Conservation (phyloP, 768 basidiomycete species). For the Boletellus emodensis region DNA sequence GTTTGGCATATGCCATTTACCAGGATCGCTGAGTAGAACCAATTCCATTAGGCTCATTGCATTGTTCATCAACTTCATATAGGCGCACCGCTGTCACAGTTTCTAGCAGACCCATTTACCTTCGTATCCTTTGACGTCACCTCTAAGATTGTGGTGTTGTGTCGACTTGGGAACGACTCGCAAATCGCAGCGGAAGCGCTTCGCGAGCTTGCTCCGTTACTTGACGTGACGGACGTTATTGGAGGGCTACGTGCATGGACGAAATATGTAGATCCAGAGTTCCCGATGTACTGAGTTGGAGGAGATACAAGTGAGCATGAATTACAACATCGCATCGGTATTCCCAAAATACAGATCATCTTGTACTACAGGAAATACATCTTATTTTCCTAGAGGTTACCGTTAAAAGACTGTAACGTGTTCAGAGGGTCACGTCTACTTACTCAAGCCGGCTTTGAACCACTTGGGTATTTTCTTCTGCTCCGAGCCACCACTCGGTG, state of each 20-base stretch:
- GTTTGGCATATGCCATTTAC: constrained; percentile 82
- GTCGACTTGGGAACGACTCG: constrained; percentile 91
- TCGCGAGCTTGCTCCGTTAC: constrained; percentile 18
- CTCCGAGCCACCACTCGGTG: constrained; percentile 23
- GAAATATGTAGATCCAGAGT: constrained; percentile 61
- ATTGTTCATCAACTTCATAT: constrained; percentile 5
- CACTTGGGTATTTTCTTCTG: constrained; percentile 71
- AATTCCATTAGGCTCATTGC: neutral
- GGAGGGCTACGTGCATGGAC: constrained; percentile 86
- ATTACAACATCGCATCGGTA: constrained; percentile 2
- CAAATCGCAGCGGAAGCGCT: constrained; percentile 69
- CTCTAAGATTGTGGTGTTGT: constrained; percentile 55
- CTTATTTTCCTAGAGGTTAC: constrained; percentile 20
- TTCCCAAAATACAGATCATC: constrained; percentile 1
- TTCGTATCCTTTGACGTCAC: constrained; percentile 30
- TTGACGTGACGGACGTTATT: constrained; percentile 60
- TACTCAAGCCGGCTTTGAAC: constrained; percentile 66
- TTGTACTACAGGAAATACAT: constrained; percentile 20
- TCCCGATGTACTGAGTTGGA: constrained; percentile 69
- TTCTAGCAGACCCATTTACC: constrained; percentile 58
- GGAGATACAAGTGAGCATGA: constrained; percentile 5
- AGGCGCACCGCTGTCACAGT: constrained; percentile 72
- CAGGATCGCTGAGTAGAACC: constrained; percentile 64
- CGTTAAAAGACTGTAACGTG: neutral
- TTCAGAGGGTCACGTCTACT: constrained; percentile 17